A percentile compares a stretch with the other conserved stretches of the same genome.
phyloP scores from a whole-genome alignment of 208 protist genomes.

The Crithidia brevicula region DNA sequence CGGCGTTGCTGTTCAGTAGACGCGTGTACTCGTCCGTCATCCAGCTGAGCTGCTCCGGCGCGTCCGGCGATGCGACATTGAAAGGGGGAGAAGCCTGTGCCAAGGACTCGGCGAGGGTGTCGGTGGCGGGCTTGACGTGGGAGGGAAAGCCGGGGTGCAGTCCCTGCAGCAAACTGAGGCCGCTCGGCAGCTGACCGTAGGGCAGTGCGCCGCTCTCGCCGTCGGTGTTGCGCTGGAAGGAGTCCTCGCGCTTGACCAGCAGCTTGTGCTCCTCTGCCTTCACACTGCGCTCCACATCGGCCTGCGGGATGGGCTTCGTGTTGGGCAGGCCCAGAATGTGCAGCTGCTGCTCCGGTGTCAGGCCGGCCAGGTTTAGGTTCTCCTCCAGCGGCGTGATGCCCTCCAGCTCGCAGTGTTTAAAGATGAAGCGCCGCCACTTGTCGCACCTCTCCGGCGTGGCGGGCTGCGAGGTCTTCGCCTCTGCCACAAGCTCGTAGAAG shows the following conservation, averaged over 20 bases:
- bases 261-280: slow-evolving; percentile 78
- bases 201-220: slow-evolving; percentile 1
- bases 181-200: not conserved
- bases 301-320: slow-evolving; percentile 71
- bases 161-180: not conserved
- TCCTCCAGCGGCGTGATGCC: slow-evolving; percentile 53
- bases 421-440: slow-evolving; percentile 81
- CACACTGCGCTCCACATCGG: slow-evolving; percentile 65
- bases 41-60: slow-evolving; percentile 43
- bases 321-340: slow-evolving; percentile 81
- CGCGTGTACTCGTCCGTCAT: slow-evolving; percentile 59
- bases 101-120: slow-evolving; percentile 11
- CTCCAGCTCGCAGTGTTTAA: slow-evolving; percentile 77
- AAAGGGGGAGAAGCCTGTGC: not conserved
- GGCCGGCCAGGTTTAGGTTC: slow-evolving; percentile 56
- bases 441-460: slow-evolving; percentile 76
- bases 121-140: not conserved
- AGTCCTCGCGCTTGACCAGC: slow-evolving; percentile 62
- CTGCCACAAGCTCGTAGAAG: slow-evolving; percentile 87
- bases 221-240: slow-evolving; percentile 9
- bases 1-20: slow-evolving; percentile 65
- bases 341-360: slow-evolving; percentile 78
- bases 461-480: slow-evolving; percentile 80
- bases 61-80: slow-evolving; percentile 1
- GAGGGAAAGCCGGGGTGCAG: not conserved